These are phyloP conservation scores for Rhynchosporium secalis DNA, from an alignment of 2,329 filamentous ascomycete species.

Conservation along the genomic window DNA sequence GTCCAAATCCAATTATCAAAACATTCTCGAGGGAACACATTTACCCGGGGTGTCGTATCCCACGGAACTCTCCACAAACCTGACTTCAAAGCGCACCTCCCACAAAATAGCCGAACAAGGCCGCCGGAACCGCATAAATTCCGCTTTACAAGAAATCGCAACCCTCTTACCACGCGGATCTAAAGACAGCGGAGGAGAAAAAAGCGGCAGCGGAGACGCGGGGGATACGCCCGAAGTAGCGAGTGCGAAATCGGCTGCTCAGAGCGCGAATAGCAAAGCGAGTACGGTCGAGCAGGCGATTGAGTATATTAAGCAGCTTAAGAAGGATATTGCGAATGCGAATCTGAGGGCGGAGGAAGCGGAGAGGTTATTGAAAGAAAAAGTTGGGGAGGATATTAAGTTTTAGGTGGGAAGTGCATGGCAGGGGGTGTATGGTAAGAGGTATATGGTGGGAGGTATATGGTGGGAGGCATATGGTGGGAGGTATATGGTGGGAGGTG, in stretches of 20 bases:
- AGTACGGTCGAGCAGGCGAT: slow-evolving; percentile 98
- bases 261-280: slow-evolving; percentile 81
- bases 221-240: slow-evolving; percentile 51
- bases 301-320: slow-evolving; percentile 85
- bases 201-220: slow-evolving; percentile 43
- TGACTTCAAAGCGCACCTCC: slow-evolving; percentile 94
- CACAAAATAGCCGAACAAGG: slow-evolving; percentile 99
- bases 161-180: slow-evolving; percentile 68
- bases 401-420: not conserved
- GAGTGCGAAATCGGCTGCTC: slow-evolving; percentile 44
- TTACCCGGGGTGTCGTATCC: slow-evolving; percentile 90
- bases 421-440: not conserved
- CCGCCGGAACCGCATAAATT: slow-evolving; percentile 91
- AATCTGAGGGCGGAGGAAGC: slow-evolving; percentile 55
- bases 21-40: slow-evolving; percentile 89
- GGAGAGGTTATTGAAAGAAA: slow-evolving; percentile 33
- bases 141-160: slow-evolving; percentile 88
- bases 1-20: slow-evolving; percentile 97
- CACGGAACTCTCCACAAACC: slow-evolving; percentile 84
- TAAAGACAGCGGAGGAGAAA: slow-evolving; percentile 42
- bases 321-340: slow-evolving; percentile 68
- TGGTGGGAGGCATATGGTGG: no score
- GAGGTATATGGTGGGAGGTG: no score
- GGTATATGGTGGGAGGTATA: no score
- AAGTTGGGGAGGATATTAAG: slow-evolving; percentile 5